Percentiles rank a stretch among this genome's conserved stretches.
These are phyloP conservation scores for Penicillium sp. DNA, from an alignment of 2,329 filamentous ascomycete genomes.

Conservation along the genomic window DNA sequence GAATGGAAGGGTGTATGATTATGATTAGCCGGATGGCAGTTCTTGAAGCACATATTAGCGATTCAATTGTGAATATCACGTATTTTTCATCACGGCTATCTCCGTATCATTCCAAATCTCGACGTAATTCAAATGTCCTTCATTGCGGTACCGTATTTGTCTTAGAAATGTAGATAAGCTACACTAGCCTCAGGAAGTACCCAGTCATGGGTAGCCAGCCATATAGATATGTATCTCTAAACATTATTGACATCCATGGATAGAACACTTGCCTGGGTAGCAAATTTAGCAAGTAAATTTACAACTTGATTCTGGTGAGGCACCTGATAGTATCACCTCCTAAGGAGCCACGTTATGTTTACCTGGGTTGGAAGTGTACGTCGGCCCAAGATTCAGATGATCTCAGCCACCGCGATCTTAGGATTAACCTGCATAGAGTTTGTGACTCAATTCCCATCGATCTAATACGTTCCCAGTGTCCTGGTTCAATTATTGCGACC, in stretches of 20 bases:
- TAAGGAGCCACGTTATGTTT: neutral
- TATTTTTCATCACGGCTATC: neutral
- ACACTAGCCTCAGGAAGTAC: too few relatives aligned
- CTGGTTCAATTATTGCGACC: neutral
- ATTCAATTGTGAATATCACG: constrained; percentile 15
- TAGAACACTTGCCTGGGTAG: neutral
- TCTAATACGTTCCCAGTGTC: neutral
- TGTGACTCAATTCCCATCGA: neutral
- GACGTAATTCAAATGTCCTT: neutral
- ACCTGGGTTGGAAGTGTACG: neutral
- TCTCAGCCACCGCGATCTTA: neutral
- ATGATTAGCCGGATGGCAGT: constrained; percentile 9
- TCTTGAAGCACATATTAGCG: constrained; percentile 18
- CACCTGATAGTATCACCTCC: neutral
- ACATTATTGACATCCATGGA: neutral
- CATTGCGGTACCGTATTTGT: neutral
- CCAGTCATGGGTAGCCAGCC: too few relatives aligned
- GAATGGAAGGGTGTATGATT: constrained; percentile 16
- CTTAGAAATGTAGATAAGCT: too few relatives aligned
- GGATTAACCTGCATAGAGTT: neutral
- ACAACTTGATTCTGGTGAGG: too few relatives aligned
- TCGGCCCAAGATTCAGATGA: neutral
- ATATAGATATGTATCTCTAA: neutral
- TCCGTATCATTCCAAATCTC: too few relatives aligned
- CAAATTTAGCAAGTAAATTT: too few relatives aligned